Evolutionary conservation across 139 green algal species (phyloP).

Genomic region (Chlorella vulgaris): DNA sequence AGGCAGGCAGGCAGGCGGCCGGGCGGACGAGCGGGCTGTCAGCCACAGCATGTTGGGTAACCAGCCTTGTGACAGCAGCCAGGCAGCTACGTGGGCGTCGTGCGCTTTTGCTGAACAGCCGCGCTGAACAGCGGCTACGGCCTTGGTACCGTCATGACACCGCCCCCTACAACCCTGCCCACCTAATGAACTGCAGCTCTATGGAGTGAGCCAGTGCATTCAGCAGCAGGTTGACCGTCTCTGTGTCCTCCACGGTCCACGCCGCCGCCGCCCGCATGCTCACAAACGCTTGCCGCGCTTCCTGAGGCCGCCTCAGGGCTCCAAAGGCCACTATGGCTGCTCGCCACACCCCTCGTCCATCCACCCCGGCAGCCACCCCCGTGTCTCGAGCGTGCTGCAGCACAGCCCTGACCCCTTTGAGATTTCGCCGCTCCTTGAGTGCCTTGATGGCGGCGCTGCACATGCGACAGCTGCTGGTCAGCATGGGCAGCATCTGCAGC

Average conservation of each 20-base stretch:
- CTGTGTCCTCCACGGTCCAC: slow-evolving; percentile 25
- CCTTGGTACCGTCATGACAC: no score
- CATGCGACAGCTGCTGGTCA: neutral
- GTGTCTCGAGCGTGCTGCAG: neutral
- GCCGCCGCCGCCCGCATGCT: slow-evolving; percentile 14
- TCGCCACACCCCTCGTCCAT: slow-evolving; percentile 25
- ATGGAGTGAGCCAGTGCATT: slow-evolving; percentile 33
- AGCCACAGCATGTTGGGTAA: neutral
- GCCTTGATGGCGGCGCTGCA: neutral
- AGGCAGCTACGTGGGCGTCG: no score
- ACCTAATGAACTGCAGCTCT: slow-evolving; percentile 27
- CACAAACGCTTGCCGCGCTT: slow-evolving; percentile 31
- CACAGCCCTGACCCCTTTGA: slow-evolving; percentile 7
- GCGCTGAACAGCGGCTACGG: no score
- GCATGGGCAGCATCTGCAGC: slow-evolving; percentile 12
- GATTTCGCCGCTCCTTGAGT: neutral
- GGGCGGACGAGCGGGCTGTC: neutral
- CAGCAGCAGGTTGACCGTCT: slow-evolving; percentile 42
- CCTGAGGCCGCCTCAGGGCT: neutral
- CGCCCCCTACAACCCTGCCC: no score
- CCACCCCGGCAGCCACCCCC: neutral
- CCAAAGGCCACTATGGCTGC: slow-evolving; percentile 30
- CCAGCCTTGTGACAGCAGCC: no score
- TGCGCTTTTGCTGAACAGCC: no score
- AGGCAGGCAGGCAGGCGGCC: no score